These are phyloP conservation scores for Dictyostelium firmibasis DNA, from an alignment of 78 protist species.

Conservation along the genomic window DNA sequence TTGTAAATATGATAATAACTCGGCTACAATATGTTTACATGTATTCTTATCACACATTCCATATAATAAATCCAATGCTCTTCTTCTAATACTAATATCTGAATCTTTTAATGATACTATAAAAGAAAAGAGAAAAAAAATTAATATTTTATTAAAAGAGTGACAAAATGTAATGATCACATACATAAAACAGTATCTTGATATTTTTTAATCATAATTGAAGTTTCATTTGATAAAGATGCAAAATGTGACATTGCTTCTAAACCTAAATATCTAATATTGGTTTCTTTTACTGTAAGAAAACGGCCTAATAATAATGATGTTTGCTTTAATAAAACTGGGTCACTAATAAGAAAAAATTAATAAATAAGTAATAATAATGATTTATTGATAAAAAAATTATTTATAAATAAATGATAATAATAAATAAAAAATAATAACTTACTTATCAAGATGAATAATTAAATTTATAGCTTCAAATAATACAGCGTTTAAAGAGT, in stretches of 20 bases:
- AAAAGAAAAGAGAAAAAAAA: background rate
- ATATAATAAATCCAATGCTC: slow-evolving; percentile 96
- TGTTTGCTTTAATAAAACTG: slow-evolving; percentile 69
- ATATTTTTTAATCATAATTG: slow-evolving; percentile 70
- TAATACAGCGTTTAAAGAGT: slow-evolving; percentile 93
- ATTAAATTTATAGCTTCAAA: slow-evolving; percentile 94
- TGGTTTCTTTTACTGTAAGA: slow-evolving; percentile 92
- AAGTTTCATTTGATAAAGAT: slow-evolving; percentile 55
- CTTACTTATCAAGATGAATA: slow-evolving; percentile 86
- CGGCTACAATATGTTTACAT: slow-evolving; percentile 86
- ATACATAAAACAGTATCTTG: slow-evolving; percentile 69
- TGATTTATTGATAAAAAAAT: no score
- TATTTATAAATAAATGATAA: background rate
- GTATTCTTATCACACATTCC: slow-evolving; percentile 91
- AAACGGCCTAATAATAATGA: slow-evolving; percentile 86
- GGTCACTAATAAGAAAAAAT: slow-evolving; percentile 58
- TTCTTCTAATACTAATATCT: slow-evolving; percentile 92
- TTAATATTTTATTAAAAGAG: background rate
- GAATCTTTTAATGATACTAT: slow-evolving; percentile 83
- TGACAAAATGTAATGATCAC: background rate
- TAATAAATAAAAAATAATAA: background rate
- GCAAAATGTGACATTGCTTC: slow-evolving; percentile 82
- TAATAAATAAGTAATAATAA: background rate
- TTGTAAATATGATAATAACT: slow-evolving; percentile 92
- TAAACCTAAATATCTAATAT: slow-evolving; percentile 95